Base-by-base conservation (phyloP, 2,329 filamentous ascomycete genomes). In the Hypoxylon sp. region DNA sequence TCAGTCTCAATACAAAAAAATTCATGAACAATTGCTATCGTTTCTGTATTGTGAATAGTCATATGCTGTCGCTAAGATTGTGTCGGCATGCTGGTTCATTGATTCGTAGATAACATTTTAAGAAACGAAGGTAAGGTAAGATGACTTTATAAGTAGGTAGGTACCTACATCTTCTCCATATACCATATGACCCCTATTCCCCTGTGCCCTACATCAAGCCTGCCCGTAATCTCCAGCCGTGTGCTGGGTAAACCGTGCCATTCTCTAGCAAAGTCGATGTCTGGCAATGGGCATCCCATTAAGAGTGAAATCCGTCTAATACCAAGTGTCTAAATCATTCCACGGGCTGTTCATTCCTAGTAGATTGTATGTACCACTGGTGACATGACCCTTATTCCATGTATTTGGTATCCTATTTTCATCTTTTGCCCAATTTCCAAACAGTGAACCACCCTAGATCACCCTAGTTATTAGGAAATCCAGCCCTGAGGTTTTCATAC, bases 401-500 rank as follows among this genome's bases (percentile, higher is more conserved):
- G 33, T 57, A 46, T 48, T 10, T 30, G 40, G 20, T 25, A 35
- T 35, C 17, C 40, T 44, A 48, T 35, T 48, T 31, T 48, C 27
- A 20, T 44, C 17, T 31, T 25, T 37, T 14, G 27, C 42, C 42
- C 44, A 44, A 8, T 48, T 44, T 53, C 30, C 35, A 17, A 27
- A 22, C 17, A 51, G 10, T 44, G 5, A 22, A 22, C 17, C 20
- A 14, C 40, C 31, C 11, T 8, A 10, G 46, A 5, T 11, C 14
- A 20, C 2, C 22, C 69, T 70, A 84, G 66, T 83, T 82, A 61
- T 82, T 78, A 0, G 85, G 82, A 70, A 91, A 88, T 0, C 88
- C 88, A 17, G 84, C 82, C 75, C 83, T 85, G 69, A 94, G 72
- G 75, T 94, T 94, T 57, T 92, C 90, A 73, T 92, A 94, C 81